Base-by-base conservation (phyloP, 257 asterid species). In the Solanum microdontum region DNA sequence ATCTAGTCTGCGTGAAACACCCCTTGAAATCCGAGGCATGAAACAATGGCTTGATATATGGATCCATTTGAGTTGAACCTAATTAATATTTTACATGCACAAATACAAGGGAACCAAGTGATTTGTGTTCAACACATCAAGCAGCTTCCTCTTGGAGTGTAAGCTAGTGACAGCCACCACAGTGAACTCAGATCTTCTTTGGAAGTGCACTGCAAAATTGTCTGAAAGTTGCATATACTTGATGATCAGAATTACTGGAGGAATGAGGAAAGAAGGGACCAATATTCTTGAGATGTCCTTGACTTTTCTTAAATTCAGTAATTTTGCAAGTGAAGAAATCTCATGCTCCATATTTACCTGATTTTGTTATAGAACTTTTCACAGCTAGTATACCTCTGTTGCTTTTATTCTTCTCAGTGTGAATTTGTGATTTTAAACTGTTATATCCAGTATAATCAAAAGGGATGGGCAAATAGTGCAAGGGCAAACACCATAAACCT, bases 1-100 rank as follows among this genome's bases (percentile, higher is more conserved):
- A 97, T 93, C 93, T 97, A 40, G 99, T 96, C 13, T 97, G 99
- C 70, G 95, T 97, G 55, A 89, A 33, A 72, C 79, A 70, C 33
- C 77, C 77, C 77, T 40, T 32, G 77, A 70, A 91, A 82, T 87
- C 93, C 5, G 86, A 90, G 82, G 91, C 70, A 66, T 90, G 91
- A 92, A 32, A 45, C 24, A 36, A 64, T 55, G 66, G 37, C 19
- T 10, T 14, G 64, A 79, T 8, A 14, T 4, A 79, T 79, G 84
- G 66, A 43, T 80, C 64, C 4, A 13, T 79, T 43, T 21, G 37
- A 43, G 62, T 43, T 8, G 66, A 79, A 39, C 64, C 39, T 40
- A 79, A 80, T 45, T 80, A 28, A 2, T 48, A n/a, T 48, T 26
- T 80, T 26, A 45, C 85, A 70, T 43, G 87, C 69, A 72, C 51